phyloP scores from a whole-genome alignment of 2,329 filamentous ascomycete genomes.

The Ophiostoma sp. region DNA sequence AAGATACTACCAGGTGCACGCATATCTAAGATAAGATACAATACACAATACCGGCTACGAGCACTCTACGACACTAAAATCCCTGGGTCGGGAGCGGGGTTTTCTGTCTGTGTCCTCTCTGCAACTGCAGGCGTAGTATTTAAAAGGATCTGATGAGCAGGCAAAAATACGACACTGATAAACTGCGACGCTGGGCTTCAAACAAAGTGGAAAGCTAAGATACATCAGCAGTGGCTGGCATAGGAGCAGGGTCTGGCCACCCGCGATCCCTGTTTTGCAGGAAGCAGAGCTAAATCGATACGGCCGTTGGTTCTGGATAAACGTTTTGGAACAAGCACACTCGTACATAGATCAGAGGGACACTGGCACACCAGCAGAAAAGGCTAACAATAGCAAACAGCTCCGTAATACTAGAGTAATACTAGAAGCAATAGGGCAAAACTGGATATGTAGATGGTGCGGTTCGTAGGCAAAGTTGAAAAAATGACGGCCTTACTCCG shows the following conservation, averaged over 20 bases:
- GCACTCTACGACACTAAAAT: too few species aligned
- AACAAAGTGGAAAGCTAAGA: background rate
- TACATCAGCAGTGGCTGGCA: background rate
- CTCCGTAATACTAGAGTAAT: background rate
- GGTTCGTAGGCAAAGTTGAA: background rate
- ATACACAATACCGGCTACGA: too few species aligned
- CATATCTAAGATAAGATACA: background rate
- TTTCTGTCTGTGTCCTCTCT: background rate
- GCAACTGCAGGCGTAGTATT: background rate
- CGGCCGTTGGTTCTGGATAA: background rate
- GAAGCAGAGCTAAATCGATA: background rate
- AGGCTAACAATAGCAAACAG: background rate
- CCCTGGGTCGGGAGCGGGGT: constrained; percentile 1
- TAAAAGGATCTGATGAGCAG: background rate
- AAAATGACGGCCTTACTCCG: constrained; percentile 12
- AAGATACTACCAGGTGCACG: background rate
- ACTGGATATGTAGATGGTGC: background rate
- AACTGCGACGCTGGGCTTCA: background rate
- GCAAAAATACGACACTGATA: background rate
- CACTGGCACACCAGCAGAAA: background rate
- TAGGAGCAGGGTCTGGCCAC: background rate
- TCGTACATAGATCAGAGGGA: too few species aligned
- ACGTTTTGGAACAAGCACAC: constrained; percentile 2
- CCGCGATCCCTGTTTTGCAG: background rate
- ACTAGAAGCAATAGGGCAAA: background rate